Conservation (phyloP, 352 stramenopile species). For the Globisporangium perplexum region DNA sequence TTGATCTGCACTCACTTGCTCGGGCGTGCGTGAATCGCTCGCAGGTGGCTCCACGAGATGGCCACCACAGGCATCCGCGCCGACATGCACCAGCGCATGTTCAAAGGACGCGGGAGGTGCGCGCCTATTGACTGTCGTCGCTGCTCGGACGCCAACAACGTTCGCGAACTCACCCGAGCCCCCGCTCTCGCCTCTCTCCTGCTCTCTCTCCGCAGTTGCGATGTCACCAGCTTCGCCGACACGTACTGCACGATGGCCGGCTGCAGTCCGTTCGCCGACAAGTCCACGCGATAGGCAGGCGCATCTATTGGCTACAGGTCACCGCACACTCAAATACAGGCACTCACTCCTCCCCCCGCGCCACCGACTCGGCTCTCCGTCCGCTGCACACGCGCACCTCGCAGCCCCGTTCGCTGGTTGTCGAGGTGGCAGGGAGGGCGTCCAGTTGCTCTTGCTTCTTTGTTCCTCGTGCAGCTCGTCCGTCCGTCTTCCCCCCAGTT, state of each 20-base stretch:
- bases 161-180: background rate
- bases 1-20: background rate
- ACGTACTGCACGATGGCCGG: constrained; percentile 83
- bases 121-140: background rate
- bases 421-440: background rate
- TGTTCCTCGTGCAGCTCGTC: background rate
- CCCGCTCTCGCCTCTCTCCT: background rate
- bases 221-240: constrained; percentile 81
- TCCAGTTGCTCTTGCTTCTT: background rate
- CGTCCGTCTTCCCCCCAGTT: background rate
- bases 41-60: constrained; percentile 70
- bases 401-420: background rate
- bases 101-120: constrained; percentile 74
- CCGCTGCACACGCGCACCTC: too few relatives aligned
- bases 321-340: constrained; percentile 6
- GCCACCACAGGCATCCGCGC: constrained; percentile 56
- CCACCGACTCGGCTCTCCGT: too few relatives aligned
- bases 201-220: constrained; percentile 33
- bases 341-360: too few relatives aligned
- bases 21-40: background rate
- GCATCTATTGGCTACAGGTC: constrained; percentile 8
- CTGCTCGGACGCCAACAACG: background rate
- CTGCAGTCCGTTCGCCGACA: constrained; percentile 82
- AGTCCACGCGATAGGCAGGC: constrained; percentile 55
- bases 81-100: constrained; percentile 79